These are phyloP conservation scores for Schizosaccharomyces japonicus DNA, from an alignment of 805 yeast species.

Conservation along the genomic window DNA sequence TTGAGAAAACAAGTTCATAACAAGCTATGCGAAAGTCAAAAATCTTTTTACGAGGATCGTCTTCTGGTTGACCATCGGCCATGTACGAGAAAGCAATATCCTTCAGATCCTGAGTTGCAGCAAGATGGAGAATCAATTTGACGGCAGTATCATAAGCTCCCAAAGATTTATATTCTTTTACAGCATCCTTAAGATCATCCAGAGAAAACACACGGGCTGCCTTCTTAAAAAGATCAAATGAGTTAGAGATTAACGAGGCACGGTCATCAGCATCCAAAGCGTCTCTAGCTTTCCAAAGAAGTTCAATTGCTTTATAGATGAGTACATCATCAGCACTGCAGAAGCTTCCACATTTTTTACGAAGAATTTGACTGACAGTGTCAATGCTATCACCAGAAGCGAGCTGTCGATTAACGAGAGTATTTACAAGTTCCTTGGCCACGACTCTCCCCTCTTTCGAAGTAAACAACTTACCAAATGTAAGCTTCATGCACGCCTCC, in stretches of 20 bases:
- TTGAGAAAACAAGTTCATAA: constrained; percentile 51
- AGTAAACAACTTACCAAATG: constrained; percentile 55
- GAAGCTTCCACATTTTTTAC: constrained; percentile 82
- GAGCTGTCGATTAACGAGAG: constrained; percentile 71
- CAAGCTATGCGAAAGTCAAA: constrained; percentile 32
- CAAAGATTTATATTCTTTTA: constrained; percentile 50
- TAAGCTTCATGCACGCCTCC: constrained; percentile 36
- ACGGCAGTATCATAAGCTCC: constrained; percentile 70
- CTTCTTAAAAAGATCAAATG: constrained; percentile 52
- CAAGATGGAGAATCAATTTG: constrained; percentile 53
- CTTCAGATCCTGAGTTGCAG: constrained; percentile 40
- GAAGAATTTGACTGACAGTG: constrained; percentile 61
- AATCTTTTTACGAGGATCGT: constrained; percentile 28
- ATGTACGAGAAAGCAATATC: constrained; percentile 34
- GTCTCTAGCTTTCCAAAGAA: constrained; percentile 63
- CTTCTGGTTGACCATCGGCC: constrained; percentile 24
- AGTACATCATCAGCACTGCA: constrained; percentile 85
- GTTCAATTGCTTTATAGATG: constrained; percentile 83
- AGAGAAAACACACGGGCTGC: constrained; percentile 55
- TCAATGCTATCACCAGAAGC: constrained; percentile 85
- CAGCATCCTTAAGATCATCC: constrained; percentile 63
- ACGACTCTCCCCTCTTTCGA: constrained; percentile 39
- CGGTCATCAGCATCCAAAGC: constrained; percentile 46
- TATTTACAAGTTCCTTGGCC: constrained; percentile 66
- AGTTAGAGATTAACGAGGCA: constrained; percentile 41